Conservation (phyloP, 2,329 filamentous ascomycete genomes). For the Colletotrichum chrysophilum region DNA sequence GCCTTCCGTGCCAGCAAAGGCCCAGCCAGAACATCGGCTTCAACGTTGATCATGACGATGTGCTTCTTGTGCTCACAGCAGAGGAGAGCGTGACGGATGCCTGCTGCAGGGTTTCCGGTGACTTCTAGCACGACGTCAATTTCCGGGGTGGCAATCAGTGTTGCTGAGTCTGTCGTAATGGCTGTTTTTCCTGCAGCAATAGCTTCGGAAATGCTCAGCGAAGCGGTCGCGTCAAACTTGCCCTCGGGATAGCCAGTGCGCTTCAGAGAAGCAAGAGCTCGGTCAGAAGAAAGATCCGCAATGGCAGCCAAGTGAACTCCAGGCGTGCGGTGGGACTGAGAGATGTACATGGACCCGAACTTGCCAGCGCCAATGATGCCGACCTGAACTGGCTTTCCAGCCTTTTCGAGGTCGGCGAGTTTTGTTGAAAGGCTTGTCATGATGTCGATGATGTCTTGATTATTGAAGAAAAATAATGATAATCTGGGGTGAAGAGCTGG, state of each 20-base stretch:
- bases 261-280: conserved; percentile 43
- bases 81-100: conserved; percentile 37
- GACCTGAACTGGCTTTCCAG: conserved; percentile 44
- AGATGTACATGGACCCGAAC: conserved; percentile 53
- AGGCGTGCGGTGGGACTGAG: conserved; percentile 45
- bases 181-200: neutral
- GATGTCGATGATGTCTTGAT: neutral
- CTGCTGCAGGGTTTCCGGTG: neutral
- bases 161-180: neutral
- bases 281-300: conserved; percentile 45
- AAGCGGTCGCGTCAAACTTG: conserved; percentile 40
- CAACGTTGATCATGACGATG: conserved; percentile 53
- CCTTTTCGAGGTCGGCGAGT: conserved; percentile 41
- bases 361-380: conserved; percentile 52
- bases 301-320: conserved; percentile 48
- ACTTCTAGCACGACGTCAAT: neutral
- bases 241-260: conserved; percentile 43
- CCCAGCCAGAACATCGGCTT: conserved; percentile 48
- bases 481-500: neutral
- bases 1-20: conserved; percentile 45
- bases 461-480: rapidly evolving
- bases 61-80: conserved; percentile 53
- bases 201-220: conserved; percentile 41
- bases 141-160: neutral
- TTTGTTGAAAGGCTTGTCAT: conserved; percentile 47